Percentiles rank a stretch among this genome's conserved stretches.
phyloP scores from a whole-genome alignment of 139 green algal genomes.

The Picochlorum sp. region DNA sequence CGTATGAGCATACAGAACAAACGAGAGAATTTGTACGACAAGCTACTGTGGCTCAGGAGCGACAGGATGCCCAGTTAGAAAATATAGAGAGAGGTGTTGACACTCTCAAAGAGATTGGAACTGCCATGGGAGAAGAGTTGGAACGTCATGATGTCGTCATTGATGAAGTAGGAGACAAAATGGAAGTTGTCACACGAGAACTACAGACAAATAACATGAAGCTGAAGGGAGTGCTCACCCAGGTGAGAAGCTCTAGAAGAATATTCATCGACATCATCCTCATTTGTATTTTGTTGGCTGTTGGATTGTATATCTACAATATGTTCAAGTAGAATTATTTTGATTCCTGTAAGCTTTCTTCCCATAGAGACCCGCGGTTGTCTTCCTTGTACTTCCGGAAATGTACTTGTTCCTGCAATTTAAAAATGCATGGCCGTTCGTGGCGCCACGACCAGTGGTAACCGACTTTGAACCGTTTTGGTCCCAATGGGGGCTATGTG shows the following conservation, averaged over 20 bases:
- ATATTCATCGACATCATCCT: slow-evolving; percentile 83
- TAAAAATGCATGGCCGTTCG: too few species aligned
- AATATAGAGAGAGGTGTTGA: slow-evolving; percentile 59
- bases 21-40: slow-evolving; percentile 30
- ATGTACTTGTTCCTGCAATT: too few species aligned
- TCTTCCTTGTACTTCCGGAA: too few species aligned
- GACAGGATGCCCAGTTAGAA: slow-evolving; percentile 68
- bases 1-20: slow-evolving; percentile 7
- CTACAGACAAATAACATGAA: slow-evolving; percentile 77
- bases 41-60: slow-evolving; percentile 42
- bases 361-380: background rate
- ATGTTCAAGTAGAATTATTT: slow-evolving; percentile 32
- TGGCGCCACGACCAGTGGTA: too few species aligned
- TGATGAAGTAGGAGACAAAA: slow-evolving; percentile 69
- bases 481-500: too few species aligned
- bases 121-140: slow-evolving; percentile 65
- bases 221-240: slow-evolving; percentile 63
- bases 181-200: slow-evolving; percentile 61
- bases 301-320: slow-evolving; percentile 69
- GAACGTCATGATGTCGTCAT: slow-evolving; percentile 69
- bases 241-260: slow-evolving; percentile 69
- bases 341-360: background rate
- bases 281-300: slow-evolving; percentile 65
- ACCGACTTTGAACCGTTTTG: too few species aligned
- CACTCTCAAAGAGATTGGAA: slow-evolving; percentile 61